Percentiles rank a stretch among this genome's conserved stretches.
Conservation (phyloP, 1,284 basidiomycete genomes). For the Trametes pubescens region DNA sequence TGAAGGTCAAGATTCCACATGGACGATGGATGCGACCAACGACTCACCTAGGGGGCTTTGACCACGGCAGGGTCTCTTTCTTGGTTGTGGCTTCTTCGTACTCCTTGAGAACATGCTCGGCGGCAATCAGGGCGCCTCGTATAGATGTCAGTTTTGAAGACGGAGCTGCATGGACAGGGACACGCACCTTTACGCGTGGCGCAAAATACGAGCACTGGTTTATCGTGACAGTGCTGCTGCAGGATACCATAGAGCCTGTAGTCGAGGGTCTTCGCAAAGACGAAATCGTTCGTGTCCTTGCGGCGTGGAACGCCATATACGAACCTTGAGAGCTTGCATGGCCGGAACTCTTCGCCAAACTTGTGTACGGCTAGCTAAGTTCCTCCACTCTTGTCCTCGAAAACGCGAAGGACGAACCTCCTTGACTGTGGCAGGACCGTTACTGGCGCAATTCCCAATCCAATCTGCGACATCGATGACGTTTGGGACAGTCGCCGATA, state of each 20-base stretch:
- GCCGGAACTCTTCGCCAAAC: constrained; percentile 93
- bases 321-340: constrained; percentile 80
- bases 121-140: constrained; percentile 73
- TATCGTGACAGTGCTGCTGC: constrained; percentile 73
- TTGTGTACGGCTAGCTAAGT: constrained; percentile 41
- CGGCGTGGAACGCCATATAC: constrained; percentile 70
- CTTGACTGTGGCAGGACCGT: constrained; percentile 71
- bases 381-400: neutral
- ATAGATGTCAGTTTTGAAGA: constrained; percentile 6
- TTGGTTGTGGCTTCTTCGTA: constrained; percentile 65
- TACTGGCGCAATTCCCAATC: constrained; percentile 68
- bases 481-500: constrained; percentile 96
- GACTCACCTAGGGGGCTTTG: constrained; percentile 55
- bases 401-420: constrained; percentile 55
- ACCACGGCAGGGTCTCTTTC: constrained; percentile 70
- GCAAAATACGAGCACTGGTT: constrained; percentile 88
- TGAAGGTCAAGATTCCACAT: neutral
- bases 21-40: neutral
- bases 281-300: constrained; percentile 81
- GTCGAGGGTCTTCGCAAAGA: constrained; percentile 79
- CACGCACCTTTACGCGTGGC: constrained; percentile 81
- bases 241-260: constrained; percentile 77
- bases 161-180: neutral
- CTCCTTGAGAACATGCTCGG: constrained; percentile 77
- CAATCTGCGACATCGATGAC: constrained; percentile 90